Base-by-base conservation (phyloP, 495 filamentous ascomycete genomes). In the Penicillium goetzii region DNA sequence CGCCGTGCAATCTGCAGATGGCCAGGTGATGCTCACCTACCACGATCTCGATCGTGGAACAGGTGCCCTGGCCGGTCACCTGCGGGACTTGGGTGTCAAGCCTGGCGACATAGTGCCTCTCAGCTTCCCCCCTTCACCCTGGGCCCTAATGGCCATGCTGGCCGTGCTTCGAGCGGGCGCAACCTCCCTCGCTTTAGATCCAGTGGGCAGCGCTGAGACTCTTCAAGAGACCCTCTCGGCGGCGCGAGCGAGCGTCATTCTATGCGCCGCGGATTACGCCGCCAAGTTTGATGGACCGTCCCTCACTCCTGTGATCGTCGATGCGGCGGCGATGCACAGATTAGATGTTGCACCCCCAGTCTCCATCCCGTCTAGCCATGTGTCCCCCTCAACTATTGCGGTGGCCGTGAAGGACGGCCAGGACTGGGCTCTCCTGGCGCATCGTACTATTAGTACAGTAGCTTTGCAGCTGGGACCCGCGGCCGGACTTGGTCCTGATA, bases 401-500 rank as follows among this genome's bases (percentile, higher is more conserved):
- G 47, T 55, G 33, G 52, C 52, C 25, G 33, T 55, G 28, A 30
- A 55, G 26, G 52, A 55, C 32, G 52, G 52, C 52, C 14, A 14
- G 19, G 52, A 55, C 32, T 55, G 52, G 52, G 52, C 52, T 17
- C 52, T 55, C 33, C 52, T 55, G 52, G 33, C 52, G 25, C 52
- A 55, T 34, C 52, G 32, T 11, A 55, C 52, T n/a, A 34, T 55
- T 25, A 55, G 26, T 34, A 55, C 52, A n/a, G 25, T 34, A n/a
- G 52, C 52, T 19, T 32, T 19, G 33, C 52, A 33, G 26, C 52
- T 55, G 12, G 52, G 52, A 55, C 32, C 52, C 17, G 32, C 15
- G 32, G 52, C 52, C 33, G 52, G 52, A 25, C n/a, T 55, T 19
- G 14, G 52, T 34, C n/a, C 52, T 34, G 52, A 21, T 30, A 34